These are phyloP conservation scores for Cyamopsis tetragonoloba DNA, from an alignment of 306 rosid species.

Conservation along the genomic window DNA sequence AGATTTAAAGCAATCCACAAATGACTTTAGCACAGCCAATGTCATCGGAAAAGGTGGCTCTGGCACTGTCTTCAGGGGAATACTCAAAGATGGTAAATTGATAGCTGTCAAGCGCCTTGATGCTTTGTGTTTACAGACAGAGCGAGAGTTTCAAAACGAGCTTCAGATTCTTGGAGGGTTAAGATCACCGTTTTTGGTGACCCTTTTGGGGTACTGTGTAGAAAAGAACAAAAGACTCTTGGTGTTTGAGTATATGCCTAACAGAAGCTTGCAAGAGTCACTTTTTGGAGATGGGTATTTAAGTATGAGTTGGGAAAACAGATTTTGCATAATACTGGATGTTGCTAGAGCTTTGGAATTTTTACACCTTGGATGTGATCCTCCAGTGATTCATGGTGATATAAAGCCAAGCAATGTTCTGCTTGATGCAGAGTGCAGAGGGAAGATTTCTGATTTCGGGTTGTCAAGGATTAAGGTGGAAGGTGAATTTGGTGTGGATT, in stretches of 20 bases:
- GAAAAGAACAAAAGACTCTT: constrained; percentile 69
- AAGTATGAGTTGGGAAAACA: constrained; percentile 76
- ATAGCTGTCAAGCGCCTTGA: constrained; percentile 80
- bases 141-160: constrained; percentile 93
- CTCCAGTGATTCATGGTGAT: constrained; percentile 95
- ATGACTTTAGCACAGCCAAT: constrained; percentile 57
- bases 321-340: constrained; percentile 69
- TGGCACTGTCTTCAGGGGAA: constrained; percentile 83
- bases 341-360: constrained; percentile 85
- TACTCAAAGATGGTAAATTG: constrained; percentile 61
- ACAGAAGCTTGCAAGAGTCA: constrained; percentile 80
- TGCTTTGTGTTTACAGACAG: constrained; percentile 60
- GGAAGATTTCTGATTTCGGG: constrained; percentile 81
- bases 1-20: constrained; percentile 72
- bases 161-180: constrained; percentile 89
- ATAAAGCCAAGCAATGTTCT: constrained; percentile 89
- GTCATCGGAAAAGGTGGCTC: constrained; percentile 97
- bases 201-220: constrained; percentile 84
- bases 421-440: constrained; percentile 61
- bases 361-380: constrained; percentile 85
- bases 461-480: constrained; percentile 91
- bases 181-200: constrained; percentile 75
- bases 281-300: constrained; percentile 68
- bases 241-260: constrained; percentile 87
- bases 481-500: constrained; percentile 76